A percentile compares a stretch with the other conserved stretches of the same genome.
phyloP scores from a whole-genome alignment of 2,329 filamentous ascomycete species.

The Trichoderma afroharzianum region DNA sequence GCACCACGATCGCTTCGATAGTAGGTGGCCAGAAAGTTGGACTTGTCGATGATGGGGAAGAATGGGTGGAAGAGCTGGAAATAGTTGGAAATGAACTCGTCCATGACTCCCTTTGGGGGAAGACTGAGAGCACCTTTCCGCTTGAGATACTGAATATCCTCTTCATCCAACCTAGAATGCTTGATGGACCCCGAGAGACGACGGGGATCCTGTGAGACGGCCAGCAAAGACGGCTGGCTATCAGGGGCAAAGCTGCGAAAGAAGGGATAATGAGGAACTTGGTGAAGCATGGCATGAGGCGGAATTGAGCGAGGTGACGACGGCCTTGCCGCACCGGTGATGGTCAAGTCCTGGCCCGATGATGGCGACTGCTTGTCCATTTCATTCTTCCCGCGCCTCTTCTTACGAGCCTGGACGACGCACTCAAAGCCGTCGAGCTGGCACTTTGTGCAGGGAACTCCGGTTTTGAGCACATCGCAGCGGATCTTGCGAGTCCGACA shows the following conservation, averaged over 20 bases:
- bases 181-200: not conserved
- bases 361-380: not conserved
- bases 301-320: not conserved
- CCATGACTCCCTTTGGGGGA: slow-evolving; percentile 18
- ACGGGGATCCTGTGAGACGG: not conserved
- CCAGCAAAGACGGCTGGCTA: not conserved
- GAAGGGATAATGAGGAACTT: slow-evolving; percentile 19
- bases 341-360: not conserved
- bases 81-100: slow-evolving; percentile 20
- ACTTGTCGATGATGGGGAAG: slow-evolving; percentile 22
- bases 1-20: not conserved
- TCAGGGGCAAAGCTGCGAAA: slow-evolving; percentile 16
- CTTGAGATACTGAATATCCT: slow-evolving; percentile 21
- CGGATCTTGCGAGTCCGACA: slow-evolving; percentile 25
- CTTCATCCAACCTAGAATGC: not conserved
- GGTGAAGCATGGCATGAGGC: slow-evolving; percentile 7
- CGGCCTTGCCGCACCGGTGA: not conserved
- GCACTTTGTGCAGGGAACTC: slow-evolving; percentile 29
- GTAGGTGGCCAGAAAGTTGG: slow-evolving; percentile 18
- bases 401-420: slow-evolving; percentile 21
- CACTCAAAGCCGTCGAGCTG: slow-evolving; percentile 21
- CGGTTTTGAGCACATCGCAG: slow-evolving; percentile 26
- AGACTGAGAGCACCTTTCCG: slow-evolving; percentile 20
- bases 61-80: slow-evolving; percentile 23
- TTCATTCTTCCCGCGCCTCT: slow-evolving; percentile 13